Percentiles rank a stretch among this genome's conserved stretches.
These are phyloP conservation scores for Fusarium continuum DNA, from an alignment of 2,329 filamentous ascomycete species.

Conservation along the genomic window DNA sequence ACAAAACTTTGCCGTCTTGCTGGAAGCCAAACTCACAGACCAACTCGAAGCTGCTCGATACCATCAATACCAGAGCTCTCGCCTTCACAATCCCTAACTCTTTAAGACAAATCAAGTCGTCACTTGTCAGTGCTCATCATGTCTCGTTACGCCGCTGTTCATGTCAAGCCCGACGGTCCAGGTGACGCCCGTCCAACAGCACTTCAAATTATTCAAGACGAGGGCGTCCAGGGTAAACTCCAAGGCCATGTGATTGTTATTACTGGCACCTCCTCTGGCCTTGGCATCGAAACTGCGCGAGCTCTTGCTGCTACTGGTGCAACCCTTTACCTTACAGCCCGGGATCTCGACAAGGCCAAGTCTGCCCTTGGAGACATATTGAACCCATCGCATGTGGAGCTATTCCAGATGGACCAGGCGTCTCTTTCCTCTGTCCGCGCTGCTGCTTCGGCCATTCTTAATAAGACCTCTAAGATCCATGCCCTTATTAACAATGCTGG, in stretches of 20 bases:
- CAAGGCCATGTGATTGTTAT: constrained; percentile 50
- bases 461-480: constrained; percentile 24
- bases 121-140: background rate
- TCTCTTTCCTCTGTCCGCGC: constrained; percentile 35
- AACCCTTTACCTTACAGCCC: constrained; percentile 30
- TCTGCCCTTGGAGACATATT: background rate
- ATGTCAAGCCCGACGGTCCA: constrained; percentile 4
- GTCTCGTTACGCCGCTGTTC: constrained; percentile 8
- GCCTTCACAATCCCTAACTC: too few relatives aligned
- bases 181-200: constrained; percentile 52
- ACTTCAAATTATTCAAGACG: constrained; percentile 50
- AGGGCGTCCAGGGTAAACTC: constrained; percentile 45
- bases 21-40: too few relatives aligned
- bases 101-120: too few relatives aligned
- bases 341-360: constrained; percentile 29
- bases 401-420: constrained; percentile 37
- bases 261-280: constrained; percentile 54
- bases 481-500: constrained; percentile 37
- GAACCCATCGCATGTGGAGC: constrained; percentile 6
- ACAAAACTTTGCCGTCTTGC: too few relatives aligned
- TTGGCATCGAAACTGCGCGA: constrained; percentile 55
- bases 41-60: too few relatives aligned
- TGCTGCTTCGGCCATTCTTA: constrained; percentile 30
- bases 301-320: constrained; percentile 53
- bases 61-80: too few relatives aligned